Percentiles rank a stretch among this genome's conserved stretches.
These are phyloP conservation scores for Bipolaris zeicola DNA, from an alignment of 2,329 filamentous ascomycete genomes.

Conservation along the genomic window DNA sequence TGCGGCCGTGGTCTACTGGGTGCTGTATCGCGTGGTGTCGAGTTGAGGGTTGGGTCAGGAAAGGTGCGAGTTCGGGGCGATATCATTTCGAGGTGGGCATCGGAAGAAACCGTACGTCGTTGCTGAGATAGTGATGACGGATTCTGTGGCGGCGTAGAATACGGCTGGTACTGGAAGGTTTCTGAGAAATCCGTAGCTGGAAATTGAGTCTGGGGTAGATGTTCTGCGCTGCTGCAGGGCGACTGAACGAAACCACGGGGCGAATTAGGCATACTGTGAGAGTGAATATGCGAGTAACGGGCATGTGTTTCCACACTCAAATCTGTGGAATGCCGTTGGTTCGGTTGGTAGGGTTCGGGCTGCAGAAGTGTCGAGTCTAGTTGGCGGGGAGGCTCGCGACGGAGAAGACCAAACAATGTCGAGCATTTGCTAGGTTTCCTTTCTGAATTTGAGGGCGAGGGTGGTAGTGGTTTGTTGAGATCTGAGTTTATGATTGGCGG, in stretches of 20 bases:
- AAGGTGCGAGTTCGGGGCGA: slow-evolving; percentile 37
- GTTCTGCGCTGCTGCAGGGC: slow-evolving; percentile 13
- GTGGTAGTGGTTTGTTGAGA: slow-evolving; percentile 40
- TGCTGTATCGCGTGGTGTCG: slow-evolving; percentile 26
- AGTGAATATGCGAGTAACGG: slow-evolving; percentile 30
- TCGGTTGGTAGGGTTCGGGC: slow-evolving; percentile 24
- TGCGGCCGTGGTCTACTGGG: slow-evolving; percentile 37
- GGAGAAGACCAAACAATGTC: slow-evolving; percentile 34
- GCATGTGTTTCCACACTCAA: slow-evolving; percentile 30
- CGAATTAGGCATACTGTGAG: slow-evolving; percentile 45
- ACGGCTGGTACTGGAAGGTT: slow-evolving; percentile 22
- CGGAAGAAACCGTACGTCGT: slow-evolving; percentile 24
- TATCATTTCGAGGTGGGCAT: slow-evolving; percentile 28
- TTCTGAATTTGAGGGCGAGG: slow-evolving; percentile 30
- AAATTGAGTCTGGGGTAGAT: slow-evolving; percentile 30
- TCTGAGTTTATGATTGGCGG: slow-evolving; percentile 30
- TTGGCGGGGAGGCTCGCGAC: slow-evolving; percentile 31
- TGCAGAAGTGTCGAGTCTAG: slow-evolving; percentile 31
- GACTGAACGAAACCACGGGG: slow-evolving; percentile 29
- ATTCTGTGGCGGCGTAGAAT: slow-evolving; percentile 11
- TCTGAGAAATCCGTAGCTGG: slow-evolving; percentile 27
- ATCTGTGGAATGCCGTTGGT: slow-evolving; percentile 24
- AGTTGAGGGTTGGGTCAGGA: slow-evolving; percentile 28
- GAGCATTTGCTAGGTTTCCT: slow-evolving; percentile 32
- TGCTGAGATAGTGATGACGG: slow-evolving; percentile 8